Conservation (phyloP, 345 rosid genomes). For the Citrus unshiu region DNA sequence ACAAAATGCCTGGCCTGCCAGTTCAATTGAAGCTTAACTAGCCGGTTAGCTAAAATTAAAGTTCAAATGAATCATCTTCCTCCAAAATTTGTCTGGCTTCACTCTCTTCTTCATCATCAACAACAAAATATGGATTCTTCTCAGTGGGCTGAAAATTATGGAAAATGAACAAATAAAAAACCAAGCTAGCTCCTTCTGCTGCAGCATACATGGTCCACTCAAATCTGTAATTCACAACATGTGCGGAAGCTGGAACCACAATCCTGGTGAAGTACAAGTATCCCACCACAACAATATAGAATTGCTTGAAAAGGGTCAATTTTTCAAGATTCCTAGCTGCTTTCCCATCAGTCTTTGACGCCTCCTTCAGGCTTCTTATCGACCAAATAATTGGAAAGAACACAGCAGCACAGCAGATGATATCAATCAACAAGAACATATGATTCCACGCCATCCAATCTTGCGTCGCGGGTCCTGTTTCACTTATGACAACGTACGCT, state of each 20-base stretch:
- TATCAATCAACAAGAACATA: constrained; percentile 40
- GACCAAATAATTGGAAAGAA: constrained; percentile 60
- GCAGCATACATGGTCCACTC: constrained; percentile 31
- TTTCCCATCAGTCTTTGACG: constrained; percentile 45
- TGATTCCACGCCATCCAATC: constrained; percentile 54
- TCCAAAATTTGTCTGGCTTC: constrained; percentile 34
- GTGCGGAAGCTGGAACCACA: constrained; percentile 34
- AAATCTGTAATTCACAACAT: constrained; percentile 30
- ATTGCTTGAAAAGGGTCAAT: constrained; percentile 50
- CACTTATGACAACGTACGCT: constrained; percentile 38
- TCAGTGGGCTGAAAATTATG: constrained; percentile 45
- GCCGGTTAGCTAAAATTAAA: constrained; percentile 1
- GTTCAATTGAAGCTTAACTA: background rate
- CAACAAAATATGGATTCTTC: constrained; percentile 44
- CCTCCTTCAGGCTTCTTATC: constrained; percentile 40
- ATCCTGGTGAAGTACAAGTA: constrained; percentile 52
- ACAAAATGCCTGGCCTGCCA: background rate
- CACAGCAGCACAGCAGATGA: constrained; percentile 50
- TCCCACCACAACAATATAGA: constrained; percentile 36
- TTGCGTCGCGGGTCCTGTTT: constrained; percentile 46
- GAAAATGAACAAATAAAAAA: constrained; percentile 42
- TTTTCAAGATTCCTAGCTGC: constrained; percentile 44
- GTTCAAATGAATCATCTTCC: constrained; percentile 38
- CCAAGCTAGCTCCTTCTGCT: constrained; percentile 44
- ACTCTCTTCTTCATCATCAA: constrained; percentile 39